A percentile compares a stretch with the other conserved stretches of the same genome.
phyloP scores from a whole-genome alignment of 306 rosid genomes.

The Quercus agrifolia region DNA sequence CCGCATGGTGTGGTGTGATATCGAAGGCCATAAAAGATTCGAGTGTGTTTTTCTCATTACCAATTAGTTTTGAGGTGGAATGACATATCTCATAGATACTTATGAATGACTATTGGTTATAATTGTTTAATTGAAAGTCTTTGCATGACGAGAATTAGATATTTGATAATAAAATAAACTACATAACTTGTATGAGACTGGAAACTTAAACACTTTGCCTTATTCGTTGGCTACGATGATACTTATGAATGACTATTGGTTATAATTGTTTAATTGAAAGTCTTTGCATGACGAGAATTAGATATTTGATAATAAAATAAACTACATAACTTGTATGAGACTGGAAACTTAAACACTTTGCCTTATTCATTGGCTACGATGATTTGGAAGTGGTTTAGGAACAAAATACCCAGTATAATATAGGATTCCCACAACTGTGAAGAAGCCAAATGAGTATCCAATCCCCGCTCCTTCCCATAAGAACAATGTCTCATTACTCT shows the following conservation, averaged over 20 bases:
- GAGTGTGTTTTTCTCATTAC: too few species aligned
- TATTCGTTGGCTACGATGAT: neutral
- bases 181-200: neutral
- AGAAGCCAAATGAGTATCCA: slow-evolving; percentile 21
- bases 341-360: neutral
- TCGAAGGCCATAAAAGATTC: too few species aligned
- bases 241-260: neutral
- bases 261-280: neutral
- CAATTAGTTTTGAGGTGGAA: too few species aligned
- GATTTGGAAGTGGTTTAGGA: neutral
- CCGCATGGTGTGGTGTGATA: too few species aligned
- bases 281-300: too few species aligned
- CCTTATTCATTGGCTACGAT: neutral
- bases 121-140: too few species aligned
- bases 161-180: too few species aligned
- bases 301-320: too few species aligned
- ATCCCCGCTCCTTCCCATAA: slow-evolving; percentile 18
- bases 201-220: neutral
- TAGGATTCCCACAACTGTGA: slow-evolving; percentile 4
- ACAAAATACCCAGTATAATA: neutral
- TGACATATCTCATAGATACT: too few species aligned
- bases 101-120: neutral
- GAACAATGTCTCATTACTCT: slow-evolving; percentile 9
- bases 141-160: too few species aligned
- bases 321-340: neutral